phyloP scores from a whole-genome alignment of 306 rosid genomes.

The Coriaria nepalensis region DNA sequence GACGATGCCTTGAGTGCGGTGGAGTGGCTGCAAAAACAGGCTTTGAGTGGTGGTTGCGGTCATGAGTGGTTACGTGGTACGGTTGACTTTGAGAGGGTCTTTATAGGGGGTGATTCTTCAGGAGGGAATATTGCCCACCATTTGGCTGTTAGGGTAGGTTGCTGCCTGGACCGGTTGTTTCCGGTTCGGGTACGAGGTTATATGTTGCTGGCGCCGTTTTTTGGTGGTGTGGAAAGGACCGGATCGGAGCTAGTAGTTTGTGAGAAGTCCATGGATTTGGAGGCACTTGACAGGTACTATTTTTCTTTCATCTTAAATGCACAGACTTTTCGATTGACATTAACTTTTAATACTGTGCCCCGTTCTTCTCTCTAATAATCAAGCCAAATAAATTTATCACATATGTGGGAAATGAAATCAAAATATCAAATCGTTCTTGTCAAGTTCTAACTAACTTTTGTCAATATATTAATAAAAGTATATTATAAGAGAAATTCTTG shows the following conservation, averaged over 20 bases:
- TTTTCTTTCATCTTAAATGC: too few species aligned
- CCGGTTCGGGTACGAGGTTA: constrained; percentile 59
- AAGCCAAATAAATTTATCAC: too few species aligned
- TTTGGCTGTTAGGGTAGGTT: constrained; percentile 45
- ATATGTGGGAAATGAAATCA: too few species aligned
- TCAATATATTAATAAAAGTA: too few species aligned
- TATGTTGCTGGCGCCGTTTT: constrained; percentile 68
- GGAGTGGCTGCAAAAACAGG: constrained; percentile 53
- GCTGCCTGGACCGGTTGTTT: constrained; percentile 9
- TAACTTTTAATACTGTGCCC: too few species aligned
- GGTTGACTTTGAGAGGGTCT: constrained; percentile 53
- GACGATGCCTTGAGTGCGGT: constrained; percentile 57
- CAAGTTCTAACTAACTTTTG: too few species aligned
- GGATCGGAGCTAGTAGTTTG: constrained; percentile 64
- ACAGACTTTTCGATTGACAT: too few species aligned
- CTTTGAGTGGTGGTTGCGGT: constrained; percentile 8
- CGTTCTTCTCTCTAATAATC: too few species aligned
- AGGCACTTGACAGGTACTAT: constrained; percentile 63
- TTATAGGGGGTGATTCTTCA: constrained; percentile 68
- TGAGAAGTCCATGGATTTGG: constrained; percentile 38
- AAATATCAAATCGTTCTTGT: too few species aligned
- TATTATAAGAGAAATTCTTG: too few species aligned
- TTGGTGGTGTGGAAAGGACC: constrained; percentile 74
- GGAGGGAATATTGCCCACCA: constrained; percentile 93
- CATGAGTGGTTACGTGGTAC: constrained; percentile 40